Percentiles rank a stretch among this genome's conserved stretches.
Evolutionary conservation across 345 rosid species (phyloP).

Genomic region (Salix dunnii): DNA sequence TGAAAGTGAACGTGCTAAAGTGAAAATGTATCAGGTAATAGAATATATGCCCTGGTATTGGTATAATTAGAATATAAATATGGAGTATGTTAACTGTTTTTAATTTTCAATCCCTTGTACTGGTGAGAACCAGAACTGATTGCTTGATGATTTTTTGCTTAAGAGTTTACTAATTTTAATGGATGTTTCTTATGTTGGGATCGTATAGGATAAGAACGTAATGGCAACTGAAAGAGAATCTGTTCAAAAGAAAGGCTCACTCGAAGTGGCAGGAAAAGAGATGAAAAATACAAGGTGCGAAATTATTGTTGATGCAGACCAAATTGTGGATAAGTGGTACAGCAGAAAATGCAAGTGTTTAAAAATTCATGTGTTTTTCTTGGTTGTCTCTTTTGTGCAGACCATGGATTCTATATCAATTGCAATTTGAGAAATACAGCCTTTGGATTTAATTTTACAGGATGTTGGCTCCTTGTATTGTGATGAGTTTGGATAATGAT

Average conservation of each 20-base stretch:
- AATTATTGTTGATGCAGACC: neutral
- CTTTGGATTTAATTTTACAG: conserved; percentile 38
- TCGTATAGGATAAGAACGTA: conserved; percentile 7
- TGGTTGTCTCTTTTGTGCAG: conserved; percentile 11
- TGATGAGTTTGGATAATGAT: too few species aligned
- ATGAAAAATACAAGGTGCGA: conserved; percentile 27
- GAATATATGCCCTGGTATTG: neutral
- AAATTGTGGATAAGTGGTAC: neutral
- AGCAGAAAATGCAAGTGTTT: neutral
- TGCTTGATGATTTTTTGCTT: too few species aligned
- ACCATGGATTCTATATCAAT: conserved; percentile 13
- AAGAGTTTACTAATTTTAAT: too few species aligned
- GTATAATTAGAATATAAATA: too few species aligned
- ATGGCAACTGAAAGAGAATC: conserved; percentile 7
- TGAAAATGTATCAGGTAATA: conserved; percentile 1
- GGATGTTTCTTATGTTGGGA: neutral
- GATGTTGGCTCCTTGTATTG: conserved; percentile 33
- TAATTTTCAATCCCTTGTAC: too few species aligned
- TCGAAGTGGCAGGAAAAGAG: conserved; percentile 11
- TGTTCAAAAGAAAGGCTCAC: conserved; percentile 8
- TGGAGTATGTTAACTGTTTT: neutral
- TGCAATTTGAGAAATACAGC: conserved; percentile 33
- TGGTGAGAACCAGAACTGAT: neutral
- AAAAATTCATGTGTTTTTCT: neutral
- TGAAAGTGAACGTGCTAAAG: conserved; percentile 1